Evolutionary conservation across 768 basidiomycete species (phyloP).

Genomic region (Tulasnella sp.): DNA sequence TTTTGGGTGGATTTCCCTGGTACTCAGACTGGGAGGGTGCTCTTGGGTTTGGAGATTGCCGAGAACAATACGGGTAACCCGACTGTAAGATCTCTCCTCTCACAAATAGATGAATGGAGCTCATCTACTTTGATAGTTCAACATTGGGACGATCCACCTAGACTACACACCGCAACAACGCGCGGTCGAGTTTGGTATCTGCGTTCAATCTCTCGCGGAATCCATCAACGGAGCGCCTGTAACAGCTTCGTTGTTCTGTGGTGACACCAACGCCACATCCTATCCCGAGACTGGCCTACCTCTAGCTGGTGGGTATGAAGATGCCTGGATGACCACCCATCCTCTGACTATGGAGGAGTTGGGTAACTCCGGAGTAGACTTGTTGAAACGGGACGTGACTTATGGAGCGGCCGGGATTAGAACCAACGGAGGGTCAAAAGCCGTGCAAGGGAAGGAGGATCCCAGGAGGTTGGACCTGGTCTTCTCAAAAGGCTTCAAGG

Average conservation of each 20-base stretch:
- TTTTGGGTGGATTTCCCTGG: background rate
- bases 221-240: background rate
- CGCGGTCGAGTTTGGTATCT: background rate
- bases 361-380: background rate
- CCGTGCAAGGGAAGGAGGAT: too few species aligned
- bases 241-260: background rate
- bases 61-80: background rate
- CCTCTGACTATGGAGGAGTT: background rate
- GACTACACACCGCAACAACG: slow-evolving; percentile 7
- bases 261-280: background rate
- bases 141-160: slow-evolving; percentile 3
- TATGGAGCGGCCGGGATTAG: slow-evolving; percentile 1
- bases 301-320: background rate
- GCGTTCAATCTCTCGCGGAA: background rate
- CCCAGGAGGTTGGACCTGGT: background rate
- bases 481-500: background rate
- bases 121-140: too few species aligned
- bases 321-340: slow-evolving; percentile 1
- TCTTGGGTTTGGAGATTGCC: background rate
- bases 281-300: background rate
- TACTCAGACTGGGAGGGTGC: background rate
- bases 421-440: background rate
- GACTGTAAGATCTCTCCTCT: background rate
- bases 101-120: background rate
- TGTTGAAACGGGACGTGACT: background rate